Base-by-base conservation (phyloP, 1,284 basidiomycete species). In the Boletus mariae region DNA sequence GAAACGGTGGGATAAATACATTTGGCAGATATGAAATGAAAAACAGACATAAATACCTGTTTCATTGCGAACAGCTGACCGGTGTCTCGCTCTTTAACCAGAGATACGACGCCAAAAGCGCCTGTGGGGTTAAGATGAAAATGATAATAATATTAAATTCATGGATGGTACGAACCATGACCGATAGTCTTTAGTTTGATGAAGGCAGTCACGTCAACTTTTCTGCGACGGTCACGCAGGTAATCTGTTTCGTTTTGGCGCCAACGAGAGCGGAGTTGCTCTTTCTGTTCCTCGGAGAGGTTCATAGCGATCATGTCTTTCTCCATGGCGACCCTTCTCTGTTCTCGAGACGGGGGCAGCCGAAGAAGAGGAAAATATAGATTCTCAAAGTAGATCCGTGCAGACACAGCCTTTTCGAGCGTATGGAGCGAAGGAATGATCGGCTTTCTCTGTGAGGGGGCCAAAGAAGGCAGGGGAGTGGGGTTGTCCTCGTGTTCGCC, bases 301-400 rank as follows among this genome's bases (percentile, higher is more conserved):
- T 82, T 77, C 74, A 94, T 82, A 60, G 82, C 78, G 29, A 76
- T 77, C 80, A 97, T 90, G 62, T 95, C 92, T 60, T 78, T 82
- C 74, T 98, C 94, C 79, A 98, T 88, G 12, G 91, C 87, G 13
- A 87, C 72, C 56, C 87, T 79, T 48, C 94, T 79, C 65, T 92
- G 87, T 68, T 96, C 94, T 40, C 95, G 82, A 63, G 87, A 87
- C 62, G 88, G 84, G 55, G 90, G 80, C 64, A 93, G 85, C 67
- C 90, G 81, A 70, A 95, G 80, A 45, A 97, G 77, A n/a, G 90
- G 83, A 69, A 94, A 95, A 70, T 98, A 99, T 44, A 94, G 80
- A 64, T 95, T 96, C 77, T 99, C 95, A 71, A 98, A 97, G 79
- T 87, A 97, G 71, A 98, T 92, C 66, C 92, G 87, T 48, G 90